A percentile compares a stretch with the other conserved stretches of the same genome.
phyloP scores from a whole-genome alignment of 306 rosid genomes.

The Senna siamea region DNA sequence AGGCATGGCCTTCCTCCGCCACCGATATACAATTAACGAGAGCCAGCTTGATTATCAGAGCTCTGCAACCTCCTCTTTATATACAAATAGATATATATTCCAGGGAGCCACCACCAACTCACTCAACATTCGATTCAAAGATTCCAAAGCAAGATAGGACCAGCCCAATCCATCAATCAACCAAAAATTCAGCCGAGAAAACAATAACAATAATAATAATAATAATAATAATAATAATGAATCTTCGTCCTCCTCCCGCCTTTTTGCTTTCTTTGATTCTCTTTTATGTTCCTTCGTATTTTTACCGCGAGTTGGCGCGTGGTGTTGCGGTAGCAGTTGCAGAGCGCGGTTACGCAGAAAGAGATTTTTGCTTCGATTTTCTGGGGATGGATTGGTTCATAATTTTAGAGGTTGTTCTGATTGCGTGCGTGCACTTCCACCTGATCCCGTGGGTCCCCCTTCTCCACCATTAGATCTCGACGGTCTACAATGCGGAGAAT shows the following conservation, averaged over 20 bases:
- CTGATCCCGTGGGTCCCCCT: neutral
- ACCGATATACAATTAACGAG: neutral
- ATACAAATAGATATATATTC: neutral
- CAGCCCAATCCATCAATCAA: neutral
- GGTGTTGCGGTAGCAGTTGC: neutral
- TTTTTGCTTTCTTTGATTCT: too few species aligned
- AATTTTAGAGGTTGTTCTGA: too few species aligned
- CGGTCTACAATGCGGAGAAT: too few species aligned
- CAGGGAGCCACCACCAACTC: neutral
- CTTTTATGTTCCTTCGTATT: too few species aligned
- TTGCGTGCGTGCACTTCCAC: constrained; percentile 3
- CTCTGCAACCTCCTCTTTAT: neutral
- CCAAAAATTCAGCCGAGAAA: too few species aligned
- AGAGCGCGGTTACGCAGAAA: neutral
- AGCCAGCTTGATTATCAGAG: neutral
- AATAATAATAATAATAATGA: neutral
- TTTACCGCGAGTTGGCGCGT: neutral
- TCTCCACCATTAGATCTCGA: too few species aligned
- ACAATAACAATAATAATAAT: neutral
- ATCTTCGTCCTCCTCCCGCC: neutral
- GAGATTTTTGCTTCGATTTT: neutral
- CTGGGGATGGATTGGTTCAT: neutral
- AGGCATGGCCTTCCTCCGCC: neutral
- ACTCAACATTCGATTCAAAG: neutral
- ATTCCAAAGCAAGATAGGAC: neutral